phyloP scores from a whole-genome alignment of 2,329 filamentous ascomycete species.

The Xylariomycetidae sp. region DNA sequence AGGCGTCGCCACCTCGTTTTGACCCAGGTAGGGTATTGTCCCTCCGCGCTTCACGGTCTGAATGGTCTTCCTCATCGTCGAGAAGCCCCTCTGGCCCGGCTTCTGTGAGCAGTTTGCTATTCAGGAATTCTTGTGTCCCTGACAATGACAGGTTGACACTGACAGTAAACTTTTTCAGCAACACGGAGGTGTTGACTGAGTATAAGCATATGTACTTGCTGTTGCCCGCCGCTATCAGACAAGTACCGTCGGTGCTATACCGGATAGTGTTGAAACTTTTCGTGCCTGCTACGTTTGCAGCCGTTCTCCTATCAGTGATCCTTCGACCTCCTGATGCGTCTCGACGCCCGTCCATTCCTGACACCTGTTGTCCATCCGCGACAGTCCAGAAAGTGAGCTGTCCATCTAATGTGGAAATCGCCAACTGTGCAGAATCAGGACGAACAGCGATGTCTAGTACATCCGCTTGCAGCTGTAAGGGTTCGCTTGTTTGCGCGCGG shows the following conservation, averaged over 20 bases:
- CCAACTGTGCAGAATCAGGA: slow-evolving; percentile 86
- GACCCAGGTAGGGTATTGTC: slow-evolving; percentile 79
- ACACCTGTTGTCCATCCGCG: slow-evolving; percentile 78
- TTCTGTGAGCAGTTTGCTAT: slow-evolving; percentile 87
- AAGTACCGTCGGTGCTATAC: slow-evolving; percentile 90
- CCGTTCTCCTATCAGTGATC: slow-evolving; percentile 79
- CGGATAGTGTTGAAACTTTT: slow-evolving; percentile 85
- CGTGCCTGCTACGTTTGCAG: slow-evolving; percentile 83
- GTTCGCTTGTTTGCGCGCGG: slow-evolving; percentile 90
- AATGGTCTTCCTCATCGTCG: slow-evolving; percentile 82
- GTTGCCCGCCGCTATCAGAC: slow-evolving; percentile 85
- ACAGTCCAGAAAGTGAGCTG: slow-evolving; percentile 95
- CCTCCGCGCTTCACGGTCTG: slow-evolving; percentile 79
- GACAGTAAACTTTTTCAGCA: slow-evolving; percentile 93
- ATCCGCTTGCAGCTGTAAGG: slow-evolving; percentile 86
- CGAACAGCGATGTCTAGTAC: slow-evolving; percentile 81
- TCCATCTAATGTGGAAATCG: slow-evolving; percentile 87
- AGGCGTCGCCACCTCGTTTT: slow-evolving; percentile 78
- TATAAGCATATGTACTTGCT: slow-evolving; percentile 99
- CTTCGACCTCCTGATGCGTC: slow-evolving; percentile 93
- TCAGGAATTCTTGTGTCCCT: slow-evolving; percentile 94
- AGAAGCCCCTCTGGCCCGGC: slow-evolving; percentile 81
- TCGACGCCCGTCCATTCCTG: slow-evolving; percentile 81
- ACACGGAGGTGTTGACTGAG: slow-evolving; percentile 84
- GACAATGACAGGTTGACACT: slow-evolving; percentile 93